phyloP scores from a whole-genome alignment of 805 yeast genomes.

The Sugiyamaella marilandica region DNA sequence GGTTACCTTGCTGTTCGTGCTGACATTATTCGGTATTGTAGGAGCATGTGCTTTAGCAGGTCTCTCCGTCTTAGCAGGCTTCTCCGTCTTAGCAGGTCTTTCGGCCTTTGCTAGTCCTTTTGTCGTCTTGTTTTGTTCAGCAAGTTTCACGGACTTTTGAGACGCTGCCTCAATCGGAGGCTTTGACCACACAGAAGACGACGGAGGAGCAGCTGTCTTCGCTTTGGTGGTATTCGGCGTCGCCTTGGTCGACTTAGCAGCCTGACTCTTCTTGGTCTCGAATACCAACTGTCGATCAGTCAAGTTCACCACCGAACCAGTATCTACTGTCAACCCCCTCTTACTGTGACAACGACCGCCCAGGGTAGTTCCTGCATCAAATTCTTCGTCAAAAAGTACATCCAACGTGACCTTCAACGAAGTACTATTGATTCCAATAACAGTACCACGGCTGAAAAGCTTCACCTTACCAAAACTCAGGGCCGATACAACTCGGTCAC shows the following conservation, averaged over 20 bases:
- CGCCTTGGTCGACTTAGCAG: neutral
- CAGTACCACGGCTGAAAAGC: constrained; percentile 82
- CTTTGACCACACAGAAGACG: neutral
- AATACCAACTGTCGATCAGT: constrained; percentile 69
- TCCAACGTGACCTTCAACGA: constrained; percentile 55
- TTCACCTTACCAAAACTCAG: constrained; percentile 89
- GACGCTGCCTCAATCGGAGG: neutral
- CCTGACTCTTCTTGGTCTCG: constrained; percentile 46
- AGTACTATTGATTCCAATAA: constrained; percentile 62
- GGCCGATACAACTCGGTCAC: constrained; percentile 85
- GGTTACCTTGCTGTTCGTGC: neutral
- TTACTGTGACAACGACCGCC: constrained; percentile 71
- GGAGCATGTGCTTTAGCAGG: constrained; percentile 5
- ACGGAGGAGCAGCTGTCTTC: neutral
- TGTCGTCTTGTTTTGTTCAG: neutral
- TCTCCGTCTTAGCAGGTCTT: constrained; percentile 2
- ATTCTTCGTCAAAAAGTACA: constrained; percentile 76
- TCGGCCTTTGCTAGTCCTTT: neutral
- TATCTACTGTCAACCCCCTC: constrained; percentile 80
- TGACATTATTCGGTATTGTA: constrained; percentile 5
- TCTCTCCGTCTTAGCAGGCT: constrained; percentile 5
- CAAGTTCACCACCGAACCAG: constrained; percentile 74
- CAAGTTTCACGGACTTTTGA: neutral
- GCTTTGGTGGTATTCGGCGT: neutral
- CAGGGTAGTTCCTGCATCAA: constrained; percentile 76